Base-by-base conservation (phyloP, 208 protist genomes). In the Leishmania tropica region DNA sequence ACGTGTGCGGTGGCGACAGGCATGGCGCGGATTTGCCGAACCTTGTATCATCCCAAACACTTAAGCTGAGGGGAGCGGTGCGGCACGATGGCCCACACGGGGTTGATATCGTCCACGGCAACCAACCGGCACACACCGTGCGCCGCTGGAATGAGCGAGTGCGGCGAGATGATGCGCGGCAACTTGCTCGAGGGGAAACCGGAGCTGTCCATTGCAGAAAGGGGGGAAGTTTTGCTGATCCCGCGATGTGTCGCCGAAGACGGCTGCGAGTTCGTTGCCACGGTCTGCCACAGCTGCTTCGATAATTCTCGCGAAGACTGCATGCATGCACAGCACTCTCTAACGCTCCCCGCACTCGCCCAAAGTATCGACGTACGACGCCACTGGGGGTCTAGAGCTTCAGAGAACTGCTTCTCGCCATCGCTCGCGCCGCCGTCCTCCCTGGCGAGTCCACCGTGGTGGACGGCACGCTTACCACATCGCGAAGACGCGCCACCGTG, bases 91-190 rank as follows among this genome's bases (percentile, higher is more conserved):
- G 80, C 78, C 19, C 70, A 75, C 31, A 84, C 19, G 17, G 85
- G 76, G 40, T 82, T 64, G 54, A 88, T 62, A 37, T 85, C 78
- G 28, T 91, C 87, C 7, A 91, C 73, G 0, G 81, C 72, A 42
- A 87, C 78, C 4, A 83, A 80, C 3, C 83, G 87, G 60, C 79
- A 89, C n/a, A 89, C 58, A 74, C 89, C 45, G 65, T 83, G 84
- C 13, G 83, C 83, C n/a, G 64, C 85, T 35, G 51, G 70, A 6
- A 62, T 62, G 53, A 80, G 56, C 2, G 64, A 53, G 6, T 56
- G 31, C 6, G 58, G 81, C 45, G 78, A 47, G 1, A 53, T 48
- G 15, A 70, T 65, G 4, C 74, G 80, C 1, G 75, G 53, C 19
- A n/a, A 80, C 13, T 68, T 53, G 28, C 48, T 70, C 47, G 67